phyloP scores from a whole-genome alignment of 208 protist species.

The Leishmania guyanensis region DNA sequence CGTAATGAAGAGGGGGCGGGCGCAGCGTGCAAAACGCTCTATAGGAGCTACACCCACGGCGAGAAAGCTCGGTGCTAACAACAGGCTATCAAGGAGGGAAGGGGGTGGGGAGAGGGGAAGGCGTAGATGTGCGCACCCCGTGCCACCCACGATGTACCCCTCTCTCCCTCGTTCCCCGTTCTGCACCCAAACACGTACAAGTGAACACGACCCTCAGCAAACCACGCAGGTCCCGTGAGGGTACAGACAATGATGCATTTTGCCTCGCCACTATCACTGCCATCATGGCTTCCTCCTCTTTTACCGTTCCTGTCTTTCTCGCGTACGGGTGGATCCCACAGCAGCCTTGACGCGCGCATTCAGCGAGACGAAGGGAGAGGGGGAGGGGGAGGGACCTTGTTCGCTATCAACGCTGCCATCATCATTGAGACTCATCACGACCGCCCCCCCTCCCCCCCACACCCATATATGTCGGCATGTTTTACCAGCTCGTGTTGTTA shows the following conservation, averaged over 20 bases:
- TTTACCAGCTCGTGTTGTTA: slow-evolving; percentile 62
- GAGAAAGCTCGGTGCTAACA: background rate
- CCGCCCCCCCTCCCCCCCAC: background rate
- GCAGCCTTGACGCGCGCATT: background rate
- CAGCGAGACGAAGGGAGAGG: background rate
- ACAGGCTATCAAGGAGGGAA: background rate
- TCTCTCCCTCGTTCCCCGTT: background rate
- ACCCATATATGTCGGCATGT: too few relatives aligned
- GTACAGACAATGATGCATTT: background rate
- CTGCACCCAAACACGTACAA: background rate
- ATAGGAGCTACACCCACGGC: background rate
- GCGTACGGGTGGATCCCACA: background rate
- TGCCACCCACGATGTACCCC: background rate
- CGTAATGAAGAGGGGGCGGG: background rate
- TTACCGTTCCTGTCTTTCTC: background rate
- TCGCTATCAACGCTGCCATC: background rate
- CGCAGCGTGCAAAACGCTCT: background rate
- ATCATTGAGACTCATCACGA: background rate
- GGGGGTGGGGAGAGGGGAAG: background rate
- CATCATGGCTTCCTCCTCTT: background rate
- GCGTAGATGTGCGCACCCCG: background rate
- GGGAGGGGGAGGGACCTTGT: background rate
- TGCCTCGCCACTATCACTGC: background rate
- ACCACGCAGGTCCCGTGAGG: background rate
- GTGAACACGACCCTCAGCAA: background rate